Conservation (phyloP, 1,284 basidiomycete genomes). For the Pseudomicrostroma phylloplanum region DNA sequence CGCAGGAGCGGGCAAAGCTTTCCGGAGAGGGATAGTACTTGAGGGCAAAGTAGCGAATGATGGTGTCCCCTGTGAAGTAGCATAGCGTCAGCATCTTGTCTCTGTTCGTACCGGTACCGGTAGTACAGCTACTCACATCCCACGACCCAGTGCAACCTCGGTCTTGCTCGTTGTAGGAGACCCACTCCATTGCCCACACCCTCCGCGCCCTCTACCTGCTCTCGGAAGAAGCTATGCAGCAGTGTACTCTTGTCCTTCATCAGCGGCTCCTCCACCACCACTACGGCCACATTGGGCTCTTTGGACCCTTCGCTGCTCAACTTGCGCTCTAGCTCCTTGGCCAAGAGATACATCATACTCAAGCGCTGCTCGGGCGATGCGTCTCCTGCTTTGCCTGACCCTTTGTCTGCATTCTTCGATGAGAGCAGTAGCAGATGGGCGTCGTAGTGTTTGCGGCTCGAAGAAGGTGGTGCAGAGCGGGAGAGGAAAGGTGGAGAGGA, state of each 20-base stretch:
- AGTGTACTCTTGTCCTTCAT: constrained; percentile 74
- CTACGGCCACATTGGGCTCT: constrained; percentile 66
- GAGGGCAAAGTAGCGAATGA: constrained; percentile 72
- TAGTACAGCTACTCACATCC: constrained; percentile 58
- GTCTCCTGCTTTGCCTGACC: constrained; percentile 61
- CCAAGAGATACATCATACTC: constrained; percentile 50
- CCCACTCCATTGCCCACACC: too few relatives aligned
- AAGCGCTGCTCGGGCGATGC: constrained; percentile 49
- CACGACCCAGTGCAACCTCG: constrained; percentile 62
- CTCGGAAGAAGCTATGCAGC: constrained; percentile 56
- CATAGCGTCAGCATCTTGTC: too few relatives aligned
- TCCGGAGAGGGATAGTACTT: constrained; percentile 64
- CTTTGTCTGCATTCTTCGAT: constrained; percentile 83
- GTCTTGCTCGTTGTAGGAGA: too few relatives aligned
- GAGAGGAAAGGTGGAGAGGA: constrained; percentile 53
- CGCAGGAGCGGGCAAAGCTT: constrained; percentile 59
- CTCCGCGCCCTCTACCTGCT: neutral
- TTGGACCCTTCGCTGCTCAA: neutral
- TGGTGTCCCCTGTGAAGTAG: constrained; percentile 60
- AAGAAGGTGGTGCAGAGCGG: neutral
- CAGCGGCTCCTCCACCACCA: constrained; percentile 75
- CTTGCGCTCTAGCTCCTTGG: constrained; percentile 26
- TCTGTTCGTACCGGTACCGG: too few relatives aligned
- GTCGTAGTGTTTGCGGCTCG: constrained; percentile 56
- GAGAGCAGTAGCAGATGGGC: constrained; percentile 77